A percentile compares a stretch with the other conserved stretches of the same genome.
Evolutionary conservation across 2,329 filamentous ascomycete genomes (phyloP).

Genomic region (Fusarium marasasianum): DNA sequence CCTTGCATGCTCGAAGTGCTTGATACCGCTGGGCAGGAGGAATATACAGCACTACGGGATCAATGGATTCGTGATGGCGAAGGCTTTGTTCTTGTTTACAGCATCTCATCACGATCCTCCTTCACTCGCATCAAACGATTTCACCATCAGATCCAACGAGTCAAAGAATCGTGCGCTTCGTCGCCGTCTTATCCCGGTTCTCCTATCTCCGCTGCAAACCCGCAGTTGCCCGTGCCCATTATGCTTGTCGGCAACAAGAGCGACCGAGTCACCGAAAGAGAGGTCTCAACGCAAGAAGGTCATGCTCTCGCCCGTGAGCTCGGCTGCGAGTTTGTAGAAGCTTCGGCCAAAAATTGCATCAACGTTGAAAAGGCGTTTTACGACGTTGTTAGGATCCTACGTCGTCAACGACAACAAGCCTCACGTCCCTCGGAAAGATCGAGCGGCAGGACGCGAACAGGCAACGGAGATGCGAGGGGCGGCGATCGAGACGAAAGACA

Average conservation of each 20-base stretch:
- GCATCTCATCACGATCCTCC: slow-evolving; percentile 95
- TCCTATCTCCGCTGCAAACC: slow-evolving; percentile 68
- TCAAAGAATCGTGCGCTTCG: slow-evolving; percentile 87
- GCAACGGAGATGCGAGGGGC: slow-evolving; percentile 49
- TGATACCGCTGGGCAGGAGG: slow-evolving; percentile 97
- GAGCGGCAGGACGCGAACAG: slow-evolving; percentile 51
- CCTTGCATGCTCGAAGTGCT: slow-evolving; percentile 98
- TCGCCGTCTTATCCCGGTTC: slow-evolving; percentile 82
- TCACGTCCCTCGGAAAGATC: slow-evolving; percentile 51
- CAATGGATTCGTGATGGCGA: slow-evolving; percentile 99
- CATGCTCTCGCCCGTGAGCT: slow-evolving; percentile 90
- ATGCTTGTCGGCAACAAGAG: slow-evolving; percentile 99
- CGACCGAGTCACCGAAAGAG: slow-evolving; percentile 93
- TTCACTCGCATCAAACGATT: slow-evolving; percentile 96
- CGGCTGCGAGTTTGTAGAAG: slow-evolving; percentile 96
- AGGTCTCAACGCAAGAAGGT: slow-evolving; percentile 96
- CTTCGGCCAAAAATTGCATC: slow-evolving; percentile 97
- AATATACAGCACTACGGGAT: slow-evolving; percentile 95
- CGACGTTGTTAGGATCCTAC: slow-evolving; percentile 91
- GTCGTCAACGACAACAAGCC: slow-evolving; percentile 77
- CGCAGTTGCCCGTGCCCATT: slow-evolving; percentile 81
- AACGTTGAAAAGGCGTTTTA: slow-evolving; percentile 99
- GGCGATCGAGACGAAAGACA: slow-evolving; percentile 48
- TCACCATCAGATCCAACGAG: slow-evolving; percentile 95
- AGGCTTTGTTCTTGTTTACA: slow-evolving; percentile 97